Evolutionary conservation across 495 filamentous ascomycete genomes (phyloP).

Genomic region (Wilcoxina mikolae): DNA sequence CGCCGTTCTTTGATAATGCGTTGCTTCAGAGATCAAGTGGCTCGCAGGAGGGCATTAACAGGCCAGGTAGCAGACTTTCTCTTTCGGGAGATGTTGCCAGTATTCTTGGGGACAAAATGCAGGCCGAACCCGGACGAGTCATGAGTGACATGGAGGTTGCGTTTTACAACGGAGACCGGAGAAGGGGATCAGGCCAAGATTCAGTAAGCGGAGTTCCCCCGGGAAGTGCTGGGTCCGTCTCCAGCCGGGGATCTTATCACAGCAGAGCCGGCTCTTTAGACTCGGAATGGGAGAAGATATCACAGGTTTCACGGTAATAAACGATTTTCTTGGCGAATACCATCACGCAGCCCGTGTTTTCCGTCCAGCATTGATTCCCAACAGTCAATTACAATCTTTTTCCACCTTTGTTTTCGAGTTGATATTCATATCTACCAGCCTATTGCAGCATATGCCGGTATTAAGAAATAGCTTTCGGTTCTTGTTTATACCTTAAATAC

Average conservation of each 20-base stretch:
- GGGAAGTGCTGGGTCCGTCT: not conserved
- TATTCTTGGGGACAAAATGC: not conserved
- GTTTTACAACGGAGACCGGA: constrained; percentile 5
- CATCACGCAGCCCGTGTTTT: not conserved
- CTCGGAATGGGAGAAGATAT: constrained; percentile 4
- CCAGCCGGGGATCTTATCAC: not conserved
- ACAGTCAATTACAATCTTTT: not conserved
- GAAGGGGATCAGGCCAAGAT: not conserved
- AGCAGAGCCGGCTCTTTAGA: constrained; percentile 1
- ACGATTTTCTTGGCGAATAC: not conserved
- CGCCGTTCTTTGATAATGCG: constrained; percentile 93
- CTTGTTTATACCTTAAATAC: not conserved
- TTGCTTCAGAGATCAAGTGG: constrained; percentile 47
- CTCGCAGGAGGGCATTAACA: constrained; percentile 2
- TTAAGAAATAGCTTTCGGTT: not conserved
- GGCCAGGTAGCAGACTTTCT: constrained; percentile 1
- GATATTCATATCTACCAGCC: not conserved
- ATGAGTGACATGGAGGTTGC: constrained; percentile 2
- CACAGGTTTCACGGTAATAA: not conserved
- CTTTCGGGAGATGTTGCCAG: not conserved
- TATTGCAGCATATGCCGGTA: not conserved
- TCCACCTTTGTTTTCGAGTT: not conserved
- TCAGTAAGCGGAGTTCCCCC: not conserved
- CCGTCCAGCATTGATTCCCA: not conserved
- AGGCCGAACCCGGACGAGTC: not conserved